Conservation (phyloP, 2,329 filamentous ascomycete genomes). For the Stemphylium vesicarium region DNA sequence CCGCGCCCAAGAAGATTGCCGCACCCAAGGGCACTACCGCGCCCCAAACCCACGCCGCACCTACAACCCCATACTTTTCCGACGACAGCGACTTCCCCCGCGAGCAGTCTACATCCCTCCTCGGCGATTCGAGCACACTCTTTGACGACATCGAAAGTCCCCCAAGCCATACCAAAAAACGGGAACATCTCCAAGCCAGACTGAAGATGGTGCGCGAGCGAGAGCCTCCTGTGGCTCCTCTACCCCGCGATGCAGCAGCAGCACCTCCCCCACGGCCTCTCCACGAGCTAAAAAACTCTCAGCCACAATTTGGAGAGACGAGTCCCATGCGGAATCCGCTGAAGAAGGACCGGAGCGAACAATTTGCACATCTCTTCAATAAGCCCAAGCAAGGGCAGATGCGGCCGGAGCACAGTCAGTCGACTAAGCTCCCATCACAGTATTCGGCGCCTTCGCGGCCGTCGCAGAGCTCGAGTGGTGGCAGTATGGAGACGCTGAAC, state of each 20-base stretch:
- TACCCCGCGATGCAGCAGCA: constrained; percentile 25
- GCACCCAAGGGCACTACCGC: no score
- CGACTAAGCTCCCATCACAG: constrained; percentile 32
- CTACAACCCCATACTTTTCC: not conserved
- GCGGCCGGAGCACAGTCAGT: constrained; percentile 59
- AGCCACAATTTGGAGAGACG: constrained; percentile 63
- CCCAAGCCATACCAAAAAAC: not conserved
- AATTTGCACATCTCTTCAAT: constrained; percentile 56
- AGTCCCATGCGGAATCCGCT: constrained; percentile 61
- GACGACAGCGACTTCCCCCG: constrained; percentile 9
- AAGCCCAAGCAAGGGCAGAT: constrained; percentile 57
- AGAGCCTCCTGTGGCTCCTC: constrained; percentile 51
- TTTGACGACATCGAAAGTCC: constrained; percentile 38
- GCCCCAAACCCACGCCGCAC: not conserved
- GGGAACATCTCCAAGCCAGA: constrained; percentile 2
- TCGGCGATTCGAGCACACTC: constrained; percentile 45
- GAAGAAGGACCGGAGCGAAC: constrained; percentile 42
- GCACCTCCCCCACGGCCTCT: constrained; percentile 35
- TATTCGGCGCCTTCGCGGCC: constrained; percentile 13
- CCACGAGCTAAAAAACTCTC: constrained; percentile 38
- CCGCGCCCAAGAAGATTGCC: no score
- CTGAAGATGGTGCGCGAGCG: constrained; percentile 60
- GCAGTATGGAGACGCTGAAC: constrained; percentile 10
- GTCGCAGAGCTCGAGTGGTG: constrained; percentile 2
- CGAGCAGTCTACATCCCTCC: constrained; percentile 21